Evolutionary conservation across 2,329 filamentous ascomycete species (phyloP).

Genomic region (Nemania bipapillata): DNA sequence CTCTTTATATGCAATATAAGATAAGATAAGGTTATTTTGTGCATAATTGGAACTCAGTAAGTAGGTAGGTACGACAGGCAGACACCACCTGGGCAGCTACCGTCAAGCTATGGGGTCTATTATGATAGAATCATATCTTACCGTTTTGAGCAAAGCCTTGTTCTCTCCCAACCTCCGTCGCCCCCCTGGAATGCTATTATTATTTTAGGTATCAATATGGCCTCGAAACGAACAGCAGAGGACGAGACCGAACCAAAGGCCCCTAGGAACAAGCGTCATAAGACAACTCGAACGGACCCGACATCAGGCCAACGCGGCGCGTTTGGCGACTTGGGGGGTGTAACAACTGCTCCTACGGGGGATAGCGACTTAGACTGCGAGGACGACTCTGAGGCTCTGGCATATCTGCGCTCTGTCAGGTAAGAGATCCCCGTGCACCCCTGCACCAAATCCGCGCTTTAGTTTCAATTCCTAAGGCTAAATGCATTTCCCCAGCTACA

Average conservation of each 20-base stretch:
- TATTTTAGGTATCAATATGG: conserved; percentile 32
- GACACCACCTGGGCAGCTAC: too few relatives aligned
- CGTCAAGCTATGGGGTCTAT: too few relatives aligned
- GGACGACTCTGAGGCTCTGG: conserved; percentile 65
- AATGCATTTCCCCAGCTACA: conserved; percentile 39
- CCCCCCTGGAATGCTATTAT: background rate
- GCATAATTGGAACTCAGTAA: too few relatives aligned
- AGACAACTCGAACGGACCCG: conserved; percentile 55
- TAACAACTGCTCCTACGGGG: conserved; percentile 50
- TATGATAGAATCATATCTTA: background rate
- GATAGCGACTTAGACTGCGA: conserved; percentile 65
- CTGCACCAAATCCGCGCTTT: conserved; percentile 4
- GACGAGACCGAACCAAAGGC: conserved; percentile 32
- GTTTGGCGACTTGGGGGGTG: conserved; percentile 65
- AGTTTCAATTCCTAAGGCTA: conserved; percentile 39
- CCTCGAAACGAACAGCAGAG: conserved; percentile 46
- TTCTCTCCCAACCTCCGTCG: background rate
- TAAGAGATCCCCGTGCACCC: conserved; percentile 54
- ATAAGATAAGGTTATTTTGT: too few relatives aligned
- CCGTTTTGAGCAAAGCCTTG: background rate
- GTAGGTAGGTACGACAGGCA: too few relatives aligned
- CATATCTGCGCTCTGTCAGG: conserved; percentile 70
- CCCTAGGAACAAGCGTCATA: conserved; percentile 43
- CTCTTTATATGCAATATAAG: too few relatives aligned
- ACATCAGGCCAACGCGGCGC: conserved; percentile 68